Percentiles rank a stretch among this genome's conserved stretches.
Conservation (phyloP, 2,329 filamentous ascomycete genomes). For the Neofusicoccum kwambonambiense region DNA sequence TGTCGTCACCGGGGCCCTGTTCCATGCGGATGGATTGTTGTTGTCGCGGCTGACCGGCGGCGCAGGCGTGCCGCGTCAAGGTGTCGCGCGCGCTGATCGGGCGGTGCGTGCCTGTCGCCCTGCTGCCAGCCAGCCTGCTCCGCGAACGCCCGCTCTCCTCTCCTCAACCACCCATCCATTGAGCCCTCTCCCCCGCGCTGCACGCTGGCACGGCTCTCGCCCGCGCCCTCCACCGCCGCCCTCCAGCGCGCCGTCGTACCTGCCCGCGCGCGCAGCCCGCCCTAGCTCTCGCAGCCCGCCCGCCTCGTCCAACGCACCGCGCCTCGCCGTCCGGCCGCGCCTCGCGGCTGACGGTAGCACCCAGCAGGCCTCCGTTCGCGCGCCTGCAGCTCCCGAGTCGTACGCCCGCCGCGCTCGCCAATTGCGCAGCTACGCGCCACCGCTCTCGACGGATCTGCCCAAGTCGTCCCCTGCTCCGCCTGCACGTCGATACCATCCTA, state of each 20-base stretch:
- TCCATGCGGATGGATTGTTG: neutral
- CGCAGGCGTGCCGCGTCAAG: neutral
- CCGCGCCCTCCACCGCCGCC: neutral
- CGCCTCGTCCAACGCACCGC: slow-evolving; percentile 6
- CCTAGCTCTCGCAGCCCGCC: neutral
- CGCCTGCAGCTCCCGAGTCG: slow-evolving; percentile 18
- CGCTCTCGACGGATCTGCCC: slow-evolving; percentile 11
- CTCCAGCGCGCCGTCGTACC: slow-evolving; percentile 1
- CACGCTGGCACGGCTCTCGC: neutral
- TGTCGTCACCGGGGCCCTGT: slow-evolving; percentile 13
- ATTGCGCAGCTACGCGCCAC: slow-evolving; percentile 18
- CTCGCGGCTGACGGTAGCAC: slow-evolving; percentile 18
- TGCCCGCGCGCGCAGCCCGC: neutral
- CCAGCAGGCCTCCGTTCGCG: slow-evolving; percentile 6
- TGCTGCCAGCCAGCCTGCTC: neutral
- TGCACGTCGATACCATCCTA: slow-evolving; percentile 18
- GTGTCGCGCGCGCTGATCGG: neutral
- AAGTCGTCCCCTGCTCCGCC: slow-evolving; percentile 12
- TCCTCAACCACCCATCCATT: neutral
- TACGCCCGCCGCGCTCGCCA: slow-evolving; percentile 16
- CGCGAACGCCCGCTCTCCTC: neutral
- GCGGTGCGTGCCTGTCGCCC: neutral
- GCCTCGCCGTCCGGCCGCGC: slow-evolving; percentile 8
- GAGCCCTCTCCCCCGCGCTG: neutral
- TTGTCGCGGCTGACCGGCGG: neutral